Evolutionary conservation across 805 yeast species (phyloP), one percentile per base, ranked within the genome.

Genomic region (Ogataea naganishii): DNA sequence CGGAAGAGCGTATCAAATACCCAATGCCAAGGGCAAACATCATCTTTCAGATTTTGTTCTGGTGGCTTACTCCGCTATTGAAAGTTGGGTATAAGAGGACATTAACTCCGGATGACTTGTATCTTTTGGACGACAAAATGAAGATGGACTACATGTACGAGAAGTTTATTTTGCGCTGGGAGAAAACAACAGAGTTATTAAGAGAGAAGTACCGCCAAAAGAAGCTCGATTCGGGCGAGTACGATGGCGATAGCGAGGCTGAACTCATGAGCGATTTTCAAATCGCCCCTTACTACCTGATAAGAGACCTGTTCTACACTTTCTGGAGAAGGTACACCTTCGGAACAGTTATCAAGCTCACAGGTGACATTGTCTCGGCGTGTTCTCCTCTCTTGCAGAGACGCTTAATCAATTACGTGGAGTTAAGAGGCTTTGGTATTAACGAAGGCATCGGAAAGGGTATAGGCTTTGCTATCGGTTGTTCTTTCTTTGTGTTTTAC

Each of bases 391-490:
- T 84, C 41, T 44, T 84, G 4, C 76, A 81, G 8, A 74, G 73
- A 49, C 59, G 65, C 27, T 58, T 84, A 34, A 76, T 83, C 34
- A 61, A 62, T 26, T 81, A 71, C 40, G 83, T 82, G 17, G 75
- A 70, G 43, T 46, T 46, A 26, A 65, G 67, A 33, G 62, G 62
- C 6, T 51, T 59, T 18, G 67, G 67, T 4, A 50, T 64, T 5
- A 54, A 56, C 8, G 40, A 53, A 16, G 50, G 60, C 7, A 55
- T 60, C 31, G 81, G 77, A 21, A 64, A 61, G 36, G 95, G 95
- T 40, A 60, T 82, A 3, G 95, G 92, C 7, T 81, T 72, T 44
- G 75, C 88, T 5, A 54, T 86, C 25, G 94, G 88, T n/a, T 64
- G 78, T 9, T 69, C 76, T 26, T 43, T 64, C 1, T 56, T 88